Evolutionary conservation across 371 early-diverging fungal species (phyloP).

Genomic region (Smittium culicis): DNA sequence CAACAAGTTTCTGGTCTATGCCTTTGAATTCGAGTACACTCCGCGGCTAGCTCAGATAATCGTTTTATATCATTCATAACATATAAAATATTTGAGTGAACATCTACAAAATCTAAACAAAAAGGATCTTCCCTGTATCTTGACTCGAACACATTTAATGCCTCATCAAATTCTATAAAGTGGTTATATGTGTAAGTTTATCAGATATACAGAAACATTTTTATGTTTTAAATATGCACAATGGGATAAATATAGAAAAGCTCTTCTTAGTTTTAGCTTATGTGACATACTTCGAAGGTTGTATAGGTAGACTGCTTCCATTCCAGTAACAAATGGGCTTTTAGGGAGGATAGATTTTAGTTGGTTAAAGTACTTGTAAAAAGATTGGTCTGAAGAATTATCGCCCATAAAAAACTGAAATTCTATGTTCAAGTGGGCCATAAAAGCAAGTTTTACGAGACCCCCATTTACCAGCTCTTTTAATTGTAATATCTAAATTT

Average conservation of each 20-base stretch:
- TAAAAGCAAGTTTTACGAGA: slow-evolving; percentile 45
- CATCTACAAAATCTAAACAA: slow-evolving; percentile 71
- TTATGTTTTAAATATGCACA: too few species aligned
- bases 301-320: slow-evolving; percentile 36
- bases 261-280: not conserved
- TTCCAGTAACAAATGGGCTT: slow-evolving; percentile 44
- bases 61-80: slow-evolving; percentile 51
- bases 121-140: slow-evolving; percentile 50
- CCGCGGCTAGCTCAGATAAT: slow-evolving; percentile 66
- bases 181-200: slow-evolving; percentile 23
- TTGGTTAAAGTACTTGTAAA: slow-evolving; percentile 12
- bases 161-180: slow-evolving; percentile 47
- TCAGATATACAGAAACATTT: not conserved
- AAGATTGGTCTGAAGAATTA: not conserved
- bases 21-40: slow-evolving; percentile 54
- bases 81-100: slow-evolving; percentile 81
- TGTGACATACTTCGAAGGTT: slow-evolving; percentile 32
- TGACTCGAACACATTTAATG: slow-evolving; percentile 51
- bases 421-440: slow-evolving; percentile 39
- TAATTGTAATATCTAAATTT: slow-evolving; percentile 25
- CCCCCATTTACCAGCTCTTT: slow-evolving; percentile 17
- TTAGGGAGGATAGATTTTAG: slow-evolving; percentile 34
- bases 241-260: slow-evolving; percentile 5
- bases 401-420: slow-evolving; percentile 22
- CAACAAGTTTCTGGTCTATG: slow-evolving; percentile 81